Evolutionary conservation across 768 basidiomycete genomes (phyloP), one percentile per base, ranked within the genome.

Genomic region (Leccinum sublutescens): DNA sequence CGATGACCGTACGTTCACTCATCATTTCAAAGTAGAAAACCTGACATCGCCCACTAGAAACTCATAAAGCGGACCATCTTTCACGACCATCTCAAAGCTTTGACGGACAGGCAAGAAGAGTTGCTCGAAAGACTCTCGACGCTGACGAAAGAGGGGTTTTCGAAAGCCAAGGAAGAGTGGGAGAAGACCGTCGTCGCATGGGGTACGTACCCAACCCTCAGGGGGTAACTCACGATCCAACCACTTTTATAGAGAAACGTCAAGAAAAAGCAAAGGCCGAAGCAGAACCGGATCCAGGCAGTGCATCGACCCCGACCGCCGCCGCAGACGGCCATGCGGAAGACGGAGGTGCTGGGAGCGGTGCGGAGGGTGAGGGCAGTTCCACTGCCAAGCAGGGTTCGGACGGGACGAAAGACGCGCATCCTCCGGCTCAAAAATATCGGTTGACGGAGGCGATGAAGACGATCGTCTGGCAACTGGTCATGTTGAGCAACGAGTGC

Each of bases 61-160:
- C 82, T 98, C 50, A 90, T 95, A 73, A 94, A 94, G 70, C 85
- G 93, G 7, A 90, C 91, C n/a, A 84, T 95, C 12, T 95, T 88
- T 75, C 68, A 74, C 0, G 88, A 89, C 9, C 93, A 95, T 65
- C 79, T 83, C 56, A 79, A 80, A 45, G 77, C 90, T 27, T 77
- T 95, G 5, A 78, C 79, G 0, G 80, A 85, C 56, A 80, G 85
- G 49, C 90, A 94, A 70, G 87, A 89, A 0, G 80, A 82, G 29
- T 74, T 93, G 0, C 76, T 97, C 4, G 76, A 73, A 5, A 82
- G 89, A 66, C 82, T 98, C 4, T 76, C 76, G 48, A 72, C 73
- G 9, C 76, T 88, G 40, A 86, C 93, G 0, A 75, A 82, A 14
- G 83, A 84, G 0, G 86, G 87, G 0, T 91, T 89, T 64, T 66